Base-by-base conservation (phyloP, 1,139 yeast species). In the Arxiozyma heterogenica region DNA sequence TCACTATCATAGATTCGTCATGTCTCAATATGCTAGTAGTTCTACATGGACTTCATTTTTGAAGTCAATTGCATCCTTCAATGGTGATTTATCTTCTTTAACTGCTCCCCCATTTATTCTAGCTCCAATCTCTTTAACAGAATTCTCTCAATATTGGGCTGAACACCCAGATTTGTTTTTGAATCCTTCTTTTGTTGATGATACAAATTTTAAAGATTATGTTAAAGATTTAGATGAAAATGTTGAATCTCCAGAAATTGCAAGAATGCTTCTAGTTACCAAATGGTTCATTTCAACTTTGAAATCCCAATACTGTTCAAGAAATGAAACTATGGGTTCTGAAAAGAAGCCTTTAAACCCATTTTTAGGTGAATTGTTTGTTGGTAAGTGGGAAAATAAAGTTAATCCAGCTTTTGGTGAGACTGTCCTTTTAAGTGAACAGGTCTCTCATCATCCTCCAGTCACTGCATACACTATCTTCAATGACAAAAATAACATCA, bases 21-120 rank as follows among this genome's bases (percentile, higher is more conserved):
- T 66, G 69, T 62, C 69, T 22, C 59, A 59, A 51, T 65, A 67
- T 60, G 69, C 70, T 49, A 63, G 62, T 53, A 64, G 68, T 49
- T 62, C 69, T 6, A 58, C 70, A 11, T 89, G 96, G 96, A 83
- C 94, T 22, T 81, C 91, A 23, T 91, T 93, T 70, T 77, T 93
- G 63, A 88, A 89, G 73, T 88, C 96, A 53, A 82, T 93, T 64
- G 95, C 97, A 44, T 82, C 95, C 17, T 93, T 88, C 72, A 90
- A 91, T 63, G 98, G 98, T 45, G 98, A 93, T 69, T 75, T 93
- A 61, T 87, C 96, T 20, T 84, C 96, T 1, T 75, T 93, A 66
- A 90, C 98, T 1, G 98, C 98, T 1, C 98, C 98, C 30, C 97
- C 98, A n/a, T 93, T 93, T 72, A 93, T 93, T 63, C 77, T 93